A percentile compares a stretch with the other conserved stretches of the same genome.
Evolutionary conservation across 345 rosid genomes (phyloP).

Genomic region (Corymbia maculata): DNA sequence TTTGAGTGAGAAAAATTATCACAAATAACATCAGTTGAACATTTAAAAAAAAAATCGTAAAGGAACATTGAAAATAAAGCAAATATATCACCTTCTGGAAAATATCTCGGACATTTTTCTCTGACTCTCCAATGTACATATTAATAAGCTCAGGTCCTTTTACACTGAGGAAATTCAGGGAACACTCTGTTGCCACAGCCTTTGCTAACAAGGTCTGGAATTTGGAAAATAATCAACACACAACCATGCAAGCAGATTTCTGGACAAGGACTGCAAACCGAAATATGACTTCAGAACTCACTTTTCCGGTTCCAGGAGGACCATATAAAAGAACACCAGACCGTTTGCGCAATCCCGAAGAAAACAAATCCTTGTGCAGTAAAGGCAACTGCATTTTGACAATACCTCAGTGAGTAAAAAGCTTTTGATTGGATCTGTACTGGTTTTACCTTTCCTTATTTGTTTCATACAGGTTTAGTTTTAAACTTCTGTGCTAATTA

Average conservation of each 20-base stretch:
- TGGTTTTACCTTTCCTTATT: background rate
- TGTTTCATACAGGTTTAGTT: background rate
- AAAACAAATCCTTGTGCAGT: constrained; percentile 88
- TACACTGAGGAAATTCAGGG: constrained; percentile 89
- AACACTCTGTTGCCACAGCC: constrained; percentile 98
- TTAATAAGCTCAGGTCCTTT: constrained; percentile 98
- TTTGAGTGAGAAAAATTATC: background rate
- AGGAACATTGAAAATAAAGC: background rate
- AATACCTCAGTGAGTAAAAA: background rate
- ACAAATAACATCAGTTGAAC: background rate
- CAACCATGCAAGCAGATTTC: background rate
- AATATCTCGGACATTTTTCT: constrained; percentile 92
- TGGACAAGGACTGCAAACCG: background rate
- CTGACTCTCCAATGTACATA: constrained; percentile 99
- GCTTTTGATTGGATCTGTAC: background rate
- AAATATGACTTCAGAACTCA: constrained; percentile 10
- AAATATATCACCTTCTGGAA: constrained; percentile 62
- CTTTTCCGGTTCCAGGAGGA: constrained; percentile 99
- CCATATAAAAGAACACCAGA: constrained; percentile 98
- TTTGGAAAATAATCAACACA: constrained; percentile 6
- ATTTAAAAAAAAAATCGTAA: background rate
- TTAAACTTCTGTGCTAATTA: background rate
- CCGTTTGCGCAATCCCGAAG: constrained; percentile 92
- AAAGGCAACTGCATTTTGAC: constrained; percentile 55
- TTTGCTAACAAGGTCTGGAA: constrained; percentile 85